These are phyloP conservation scores for Camelina sativa DNA, from an alignment of 345 rosid species.

Conservation along the genomic window DNA sequence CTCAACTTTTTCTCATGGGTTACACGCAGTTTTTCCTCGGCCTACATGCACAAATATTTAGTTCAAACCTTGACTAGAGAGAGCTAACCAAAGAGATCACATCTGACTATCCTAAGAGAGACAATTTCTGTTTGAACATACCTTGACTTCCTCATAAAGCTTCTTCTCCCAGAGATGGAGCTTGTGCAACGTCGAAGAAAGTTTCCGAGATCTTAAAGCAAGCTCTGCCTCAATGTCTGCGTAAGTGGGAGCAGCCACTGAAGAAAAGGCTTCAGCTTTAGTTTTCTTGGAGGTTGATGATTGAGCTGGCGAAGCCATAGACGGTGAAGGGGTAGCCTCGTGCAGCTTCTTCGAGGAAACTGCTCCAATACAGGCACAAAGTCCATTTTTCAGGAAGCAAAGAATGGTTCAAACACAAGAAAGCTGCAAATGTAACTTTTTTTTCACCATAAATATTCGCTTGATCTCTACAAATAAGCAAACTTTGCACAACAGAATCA, in stretches of 20 bases:
- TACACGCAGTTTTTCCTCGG: conserved; percentile 84
- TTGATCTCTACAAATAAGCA: neutral
- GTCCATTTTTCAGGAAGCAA: neutral
- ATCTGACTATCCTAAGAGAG: neutral
- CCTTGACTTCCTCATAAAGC: conserved; percentile 88
- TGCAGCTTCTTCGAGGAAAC: conserved; percentile 62
- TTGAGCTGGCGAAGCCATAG: conserved; percentile 53
- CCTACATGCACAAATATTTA: conserved; percentile 48
- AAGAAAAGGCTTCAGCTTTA: conserved; percentile 35
- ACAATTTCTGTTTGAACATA: conserved; percentile 28
- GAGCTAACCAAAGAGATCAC: neutral
- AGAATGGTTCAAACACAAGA: neutral
- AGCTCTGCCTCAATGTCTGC: conserved; percentile 70
- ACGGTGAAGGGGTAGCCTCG: conserved; percentile 55
- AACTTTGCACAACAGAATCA: conserved; percentile 15
- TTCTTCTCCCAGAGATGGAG: conserved; percentile 94
- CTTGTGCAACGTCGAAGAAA: conserved; percentile 87
- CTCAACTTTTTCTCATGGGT: conserved; percentile 63
- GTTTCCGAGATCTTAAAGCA: conserved; percentile 66
- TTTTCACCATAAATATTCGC: neutral
- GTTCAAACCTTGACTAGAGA: neutral
- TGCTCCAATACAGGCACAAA: conserved; percentile 46
- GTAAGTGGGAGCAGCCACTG: conserved; percentile 46
- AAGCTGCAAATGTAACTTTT: neutral
- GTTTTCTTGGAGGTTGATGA: conserved; percentile 59